A percentile compares a stretch with the other conserved stretches of the same genome.
Conservation (phyloP, 2,329 filamentous ascomycete species). For the Delphinella strobiligena region DNA sequence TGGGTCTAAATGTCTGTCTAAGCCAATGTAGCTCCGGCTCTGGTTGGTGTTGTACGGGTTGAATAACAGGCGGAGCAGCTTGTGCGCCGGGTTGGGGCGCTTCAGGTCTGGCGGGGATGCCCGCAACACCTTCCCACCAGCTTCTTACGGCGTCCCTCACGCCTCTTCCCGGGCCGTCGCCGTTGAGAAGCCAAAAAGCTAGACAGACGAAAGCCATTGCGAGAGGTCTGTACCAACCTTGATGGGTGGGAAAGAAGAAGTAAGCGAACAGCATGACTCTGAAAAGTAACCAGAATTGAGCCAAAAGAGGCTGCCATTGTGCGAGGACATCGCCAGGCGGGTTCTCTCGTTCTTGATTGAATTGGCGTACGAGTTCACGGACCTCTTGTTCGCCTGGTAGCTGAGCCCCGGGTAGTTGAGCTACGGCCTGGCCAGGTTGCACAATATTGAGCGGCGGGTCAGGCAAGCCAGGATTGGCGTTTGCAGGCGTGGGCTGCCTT, state of each 20-base stretch:
- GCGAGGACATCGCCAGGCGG: constrained; percentile 6
- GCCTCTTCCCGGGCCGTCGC: constrained; percentile 8
- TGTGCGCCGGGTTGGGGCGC: background rate
- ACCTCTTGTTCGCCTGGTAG: constrained; percentile 2
- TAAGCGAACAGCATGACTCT: constrained; percentile 48
- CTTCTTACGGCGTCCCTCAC: constrained; percentile 21
- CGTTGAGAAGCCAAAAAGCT: constrained; percentile 30
- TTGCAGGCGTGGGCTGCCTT: too few species aligned
- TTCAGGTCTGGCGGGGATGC: constrained; percentile 8
- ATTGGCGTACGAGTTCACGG: constrained; percentile 2
- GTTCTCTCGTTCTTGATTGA: constrained; percentile 1
- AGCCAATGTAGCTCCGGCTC: constrained; percentile 15
- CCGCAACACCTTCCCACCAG: constrained; percentile 34
- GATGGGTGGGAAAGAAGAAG: constrained; percentile 39
- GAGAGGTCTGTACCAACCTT: constrained; percentile 30
- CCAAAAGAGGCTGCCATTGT: constrained; percentile 24
- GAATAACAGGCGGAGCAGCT: constrained; percentile 20
- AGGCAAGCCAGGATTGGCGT: background rate
- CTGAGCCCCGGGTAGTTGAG: constrained; percentile 1
- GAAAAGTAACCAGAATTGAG: constrained; percentile 44
- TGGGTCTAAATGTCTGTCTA: constrained; percentile 28
- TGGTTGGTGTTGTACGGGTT: constrained; percentile 12
- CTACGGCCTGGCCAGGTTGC: background rate
- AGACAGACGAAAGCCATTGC: constrained; percentile 27
- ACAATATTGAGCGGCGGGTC: background rate